Percentiles rank a stretch among this genome's conserved stretches.
phyloP scores from a whole-genome alignment of 208 protist species.

The Acanthamoeba royreba region DNA sequence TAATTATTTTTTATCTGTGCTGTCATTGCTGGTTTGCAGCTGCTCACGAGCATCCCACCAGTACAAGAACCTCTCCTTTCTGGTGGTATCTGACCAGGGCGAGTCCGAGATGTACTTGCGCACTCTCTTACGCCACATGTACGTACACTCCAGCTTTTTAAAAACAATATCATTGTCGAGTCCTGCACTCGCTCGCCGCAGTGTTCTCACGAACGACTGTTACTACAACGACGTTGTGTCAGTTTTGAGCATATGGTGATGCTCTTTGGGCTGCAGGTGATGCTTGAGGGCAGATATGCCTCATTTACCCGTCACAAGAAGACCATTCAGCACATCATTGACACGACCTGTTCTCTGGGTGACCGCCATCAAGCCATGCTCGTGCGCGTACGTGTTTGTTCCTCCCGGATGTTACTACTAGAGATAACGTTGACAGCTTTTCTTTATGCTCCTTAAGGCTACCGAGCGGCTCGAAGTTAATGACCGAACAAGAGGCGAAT shows the following conservation, averaged over 20 bases:
- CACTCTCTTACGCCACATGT: neutral
- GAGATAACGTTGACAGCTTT: neutral
- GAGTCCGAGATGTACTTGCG: conserved; percentile 11
- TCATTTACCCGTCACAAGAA: neutral
- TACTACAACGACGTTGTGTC: too few relatives aligned
- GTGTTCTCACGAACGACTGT: too few relatives aligned
- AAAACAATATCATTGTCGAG: too few relatives aligned
- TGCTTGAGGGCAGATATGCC: neutral
- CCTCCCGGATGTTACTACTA: neutral
- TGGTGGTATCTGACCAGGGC: conserved; percentile 24
- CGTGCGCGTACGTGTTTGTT: neutral
- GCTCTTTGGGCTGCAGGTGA: neutral
- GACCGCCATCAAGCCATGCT: neutral
- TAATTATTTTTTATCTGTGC: too few relatives aligned
- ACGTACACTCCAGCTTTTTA: neutral
- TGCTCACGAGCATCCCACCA: too few relatives aligned
- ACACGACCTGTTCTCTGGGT: neutral
- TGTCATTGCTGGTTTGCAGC: too few relatives aligned
- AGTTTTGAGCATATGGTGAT: conserved; percentile 27
- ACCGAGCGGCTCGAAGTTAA: neutral
- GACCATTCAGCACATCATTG: conserved; percentile 29
- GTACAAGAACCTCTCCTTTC: conserved; percentile 1
- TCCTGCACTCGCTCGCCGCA: too few relatives aligned
- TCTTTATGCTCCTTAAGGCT: neutral
- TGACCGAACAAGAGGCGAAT: neutral